Base-by-base conservation (phyloP, 108 stramenopile species). In the Stephanodiscus minutulus region DNA sequence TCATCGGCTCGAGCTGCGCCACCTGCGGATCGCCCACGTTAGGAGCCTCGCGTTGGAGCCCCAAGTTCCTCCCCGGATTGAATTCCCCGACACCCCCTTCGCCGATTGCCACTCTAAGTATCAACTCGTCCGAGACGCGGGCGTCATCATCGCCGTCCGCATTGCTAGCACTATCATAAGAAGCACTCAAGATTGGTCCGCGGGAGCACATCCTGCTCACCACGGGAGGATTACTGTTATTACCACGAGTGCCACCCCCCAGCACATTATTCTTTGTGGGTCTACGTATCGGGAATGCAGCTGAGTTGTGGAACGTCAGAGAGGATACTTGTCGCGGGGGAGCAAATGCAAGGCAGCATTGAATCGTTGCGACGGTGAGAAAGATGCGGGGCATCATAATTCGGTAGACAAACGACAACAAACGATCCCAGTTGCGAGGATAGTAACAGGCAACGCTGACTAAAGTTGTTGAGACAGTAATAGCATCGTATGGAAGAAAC, bases 11-110 rank as follows among this genome's bases (percentile, higher is more conserved):
- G n/a, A 74, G 74, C 68, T 89, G 83, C 21, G 85, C 78, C 59
- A 61, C 66, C 64, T 91, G 91, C 28, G 91, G 91, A 64, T 88
- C 77, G 22, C 88, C 90, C 11, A 92, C 88, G 47, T 72, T 73
- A 6, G 73, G 65, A 25, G 60, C 65, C 33, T 83, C 57, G 50
- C 82, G 75, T 56, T 78, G 24, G 0, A 69, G 70, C 47, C 67
- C 73, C 25, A 83, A 22, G 37, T 76, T 76, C 59, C 52, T 64
- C 36, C 46, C 48, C 28, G 54, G 55, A 25, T 68, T 66, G 18
- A 54, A 80, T 53, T 36, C 79, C 24, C 79, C 79, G 1, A 80
- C 79, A 5, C 48, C 70, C 9, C 35, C 57, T 18, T 62, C 36
- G 28, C 41, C 41, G 53, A 39, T 25, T 9, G 54, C n/a, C 27